Evolutionary conservation across 768 basidiomycete genomes (phyloP), one percentile per base, ranked within the genome.

Genomic region (Mycena filopes): DNA sequence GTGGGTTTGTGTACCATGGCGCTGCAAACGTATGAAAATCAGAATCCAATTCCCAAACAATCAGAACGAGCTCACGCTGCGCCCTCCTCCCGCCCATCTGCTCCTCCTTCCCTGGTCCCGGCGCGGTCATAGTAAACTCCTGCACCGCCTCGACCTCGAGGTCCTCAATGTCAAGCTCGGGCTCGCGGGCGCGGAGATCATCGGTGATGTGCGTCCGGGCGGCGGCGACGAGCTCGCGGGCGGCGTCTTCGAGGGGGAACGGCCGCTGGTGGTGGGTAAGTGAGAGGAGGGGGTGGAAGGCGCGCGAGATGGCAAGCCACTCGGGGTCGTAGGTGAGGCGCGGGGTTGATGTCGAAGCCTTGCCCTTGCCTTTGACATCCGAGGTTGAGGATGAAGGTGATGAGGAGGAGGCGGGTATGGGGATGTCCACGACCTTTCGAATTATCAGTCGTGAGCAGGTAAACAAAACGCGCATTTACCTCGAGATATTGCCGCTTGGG

Each of bases 271-370:
- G 70, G 9, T 74, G 80, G 9, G 74, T 71, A 9, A 84, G 83
- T 2, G 92, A 90, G 66, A 98, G 85, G 78, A 85, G 91, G 0
- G 90, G 89, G 68, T 95, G 87, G 70, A 97, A 92, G 0, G 94
- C 95, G 11, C 93, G 91, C 10, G 89, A 89, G 72, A 99, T 95
- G 0, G 95, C 96, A 46, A 99, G 87, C 98, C 98, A 99, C 74
- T 95, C 89, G 1, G 90, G 89, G 72, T 98, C 96, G 77, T 86
- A 98, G 10, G 85, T 83, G 29, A 98, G 63, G 9, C 67, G 72
- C 2, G 70, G 69, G 36, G 36, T 15, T 25, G 36, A 23, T n/a
- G 21, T 6, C 3, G 16, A 10, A 2, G 56, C 42, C 15, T 60
- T 56, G 53, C 41, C 38, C 31, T 58, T 59, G 31, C 43, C 42